A percentile compares a stretch with the other conserved stretches of the same genome.
Conservation (phyloP, 805 yeast genomes). For the Groenewaldozyma tartarivorans region DNA sequence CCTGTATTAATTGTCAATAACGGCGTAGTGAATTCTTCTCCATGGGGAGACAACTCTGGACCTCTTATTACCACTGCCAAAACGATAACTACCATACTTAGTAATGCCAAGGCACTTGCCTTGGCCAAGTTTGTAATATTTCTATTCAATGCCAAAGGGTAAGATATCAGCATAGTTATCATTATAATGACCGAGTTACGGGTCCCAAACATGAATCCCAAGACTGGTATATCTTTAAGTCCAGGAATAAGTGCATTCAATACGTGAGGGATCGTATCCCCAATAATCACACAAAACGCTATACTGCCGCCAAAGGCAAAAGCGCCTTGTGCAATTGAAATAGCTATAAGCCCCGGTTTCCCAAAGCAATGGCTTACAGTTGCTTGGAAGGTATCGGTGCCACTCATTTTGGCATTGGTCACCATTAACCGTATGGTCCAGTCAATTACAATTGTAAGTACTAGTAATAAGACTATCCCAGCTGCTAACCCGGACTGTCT, state of each 20-base stretch:
- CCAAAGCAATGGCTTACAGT: slow-evolving; percentile 79
- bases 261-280: slow-evolving; percentile 92
- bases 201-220: slow-evolving; percentile 46
- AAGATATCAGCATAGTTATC: slow-evolving; percentile 64
- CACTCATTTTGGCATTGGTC: slow-evolving; percentile 68
- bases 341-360: slow-evolving; percentile 50
- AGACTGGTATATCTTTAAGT: slow-evolving; percentile 25
- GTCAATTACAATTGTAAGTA: slow-evolving; percentile 65
- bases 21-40: slow-evolving; percentile 37
- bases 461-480: slow-evolving; percentile 51
- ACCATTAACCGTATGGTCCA: slow-evolving; percentile 79
- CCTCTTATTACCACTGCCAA: slow-evolving; percentile 65
- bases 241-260: slow-evolving; percentile 53
- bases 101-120: slow-evolving; percentile 75
- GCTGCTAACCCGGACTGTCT: slow-evolving; percentile 70
- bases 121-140: slow-evolving; percentile 78
- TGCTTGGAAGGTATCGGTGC: slow-evolving; percentile 72
- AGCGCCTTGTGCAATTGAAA: slow-evolving; percentile 68
- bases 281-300: slow-evolving; percentile 90
- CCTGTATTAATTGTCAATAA: slow-evolving; percentile 45
- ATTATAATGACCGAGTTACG: slow-evolving; percentile 64
- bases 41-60: slow-evolving; percentile 44
- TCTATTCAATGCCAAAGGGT: slow-evolving; percentile 69
- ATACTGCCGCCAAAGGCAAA: slow-evolving; percentile 93
- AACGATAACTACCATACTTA: slow-evolving; percentile 77